phyloP scores from a whole-genome alignment of 306 rosid species.

The Cicer judaicum region DNA sequence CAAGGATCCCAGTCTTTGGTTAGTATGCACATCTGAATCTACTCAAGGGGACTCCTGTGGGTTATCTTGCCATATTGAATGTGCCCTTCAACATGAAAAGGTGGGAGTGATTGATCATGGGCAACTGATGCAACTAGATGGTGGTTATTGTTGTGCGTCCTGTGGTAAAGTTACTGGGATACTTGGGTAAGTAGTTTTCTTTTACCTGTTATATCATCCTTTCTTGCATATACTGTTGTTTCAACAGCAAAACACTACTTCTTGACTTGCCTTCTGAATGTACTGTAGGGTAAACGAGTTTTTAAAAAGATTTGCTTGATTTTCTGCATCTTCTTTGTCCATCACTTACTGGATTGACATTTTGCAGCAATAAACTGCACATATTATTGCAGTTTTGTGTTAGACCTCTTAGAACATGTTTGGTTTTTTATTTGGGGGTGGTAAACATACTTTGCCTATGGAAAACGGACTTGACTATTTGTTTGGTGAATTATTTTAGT shows the following conservation, averaged over 20 bases:
- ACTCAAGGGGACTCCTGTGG: constrained; percentile 81
- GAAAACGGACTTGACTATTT: background rate
- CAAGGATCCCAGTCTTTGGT: constrained; percentile 99
- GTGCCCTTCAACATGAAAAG: constrained; percentile 82
- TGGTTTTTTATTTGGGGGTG: background rate
- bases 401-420: background rate
- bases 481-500: background rate
- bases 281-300: constrained; percentile 12
- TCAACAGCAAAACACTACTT: constrained; percentile 13
- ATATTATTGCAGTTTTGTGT: constrained; percentile 19
- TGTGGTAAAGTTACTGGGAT: constrained; percentile 97
- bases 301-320: constrained; percentile 4
- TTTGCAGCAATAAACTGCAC: constrained; percentile 25
- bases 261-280: constrained; percentile 36
- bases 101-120: constrained; percentile 94
- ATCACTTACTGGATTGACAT: background rate
- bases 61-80: constrained; percentile 91
- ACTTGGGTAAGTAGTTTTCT: constrained; percentile 73
- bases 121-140: constrained; percentile 94
- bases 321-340: constrained; percentile 14
- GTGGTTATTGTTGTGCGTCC: constrained; percentile 90
- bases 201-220: constrained; percentile 26
- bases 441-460: background rate
- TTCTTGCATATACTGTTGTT: constrained; percentile 27
- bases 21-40: constrained; percentile 84